Evolutionary conservation across 1,284 basidiomycete species (phyloP), one percentile per base, ranked within the genome.

Genomic region (Cerrena zonata): DNA sequence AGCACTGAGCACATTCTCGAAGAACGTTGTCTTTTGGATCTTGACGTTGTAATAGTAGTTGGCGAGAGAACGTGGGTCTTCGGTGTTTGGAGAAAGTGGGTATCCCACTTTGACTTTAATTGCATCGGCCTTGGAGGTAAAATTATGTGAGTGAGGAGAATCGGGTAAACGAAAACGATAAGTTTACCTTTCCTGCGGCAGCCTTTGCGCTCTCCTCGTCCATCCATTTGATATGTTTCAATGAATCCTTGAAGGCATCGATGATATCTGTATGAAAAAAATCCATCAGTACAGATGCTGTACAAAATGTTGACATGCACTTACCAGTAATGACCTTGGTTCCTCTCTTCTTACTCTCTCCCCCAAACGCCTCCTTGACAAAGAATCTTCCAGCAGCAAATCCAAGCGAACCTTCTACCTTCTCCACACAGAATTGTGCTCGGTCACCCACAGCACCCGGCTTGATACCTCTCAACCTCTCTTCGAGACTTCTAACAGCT

Each of bases 41-140:
- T 80, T 73, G 41, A 95, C 79, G 22, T 75, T 70, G 2, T 69
- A 68, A 64, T 98, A 99, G 72, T 92, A 99, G 26, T 63, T 68
- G 26, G 78, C 74, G 41, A 96, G 78, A 11, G 89, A 84, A 37
- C 71, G 69, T 25, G 93, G 79, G 59, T 86, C 75, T 22, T 75
- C 77, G 3, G 91, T 94, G 67, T 97, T 79, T 2, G 94, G 94
- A 5, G 80, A 89, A 4, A 85, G 65, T 0, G 95, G 95, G 69
- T 87, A 98, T 48, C 93, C 92, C 53, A 94, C 88, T 76, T 93
- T 92, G 65, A 91, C 76, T 21, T 80, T 78, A 51, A 93, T 83
- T 1, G 80, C 82, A 61, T 89, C 81, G 13, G 89, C 91, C 80
- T 84, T 51, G 34, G 24, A 40, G 21, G 15, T n/a, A n/a, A 27